Percentiles rank a stretch among this genome's conserved stretches.
phyloP scores from a whole-genome alignment of 2,329 filamentous ascomycete species.

The Ascochyta koolunga region DNA sequence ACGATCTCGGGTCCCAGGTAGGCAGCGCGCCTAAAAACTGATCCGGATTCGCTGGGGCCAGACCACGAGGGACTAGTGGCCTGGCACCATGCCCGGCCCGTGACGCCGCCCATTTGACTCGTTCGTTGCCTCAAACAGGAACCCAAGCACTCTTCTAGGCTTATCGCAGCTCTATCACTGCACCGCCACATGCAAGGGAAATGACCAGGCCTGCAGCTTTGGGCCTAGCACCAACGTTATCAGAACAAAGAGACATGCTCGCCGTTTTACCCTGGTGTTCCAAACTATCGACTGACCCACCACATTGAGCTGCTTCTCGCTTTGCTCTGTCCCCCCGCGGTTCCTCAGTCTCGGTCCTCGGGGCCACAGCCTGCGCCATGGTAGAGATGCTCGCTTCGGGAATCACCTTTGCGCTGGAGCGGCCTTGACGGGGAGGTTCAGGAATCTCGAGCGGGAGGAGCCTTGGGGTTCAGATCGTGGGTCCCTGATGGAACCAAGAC shows the following conservation, averaged over 20 bases:
- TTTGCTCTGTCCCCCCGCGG: not conserved
- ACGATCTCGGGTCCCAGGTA: not conserved
- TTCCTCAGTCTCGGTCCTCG: conserved; percentile 7
- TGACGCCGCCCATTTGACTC: not conserved
- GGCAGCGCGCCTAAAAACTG: not conserved
- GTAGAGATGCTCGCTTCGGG: conserved; percentile 17
- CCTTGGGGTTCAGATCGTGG: not conserved
- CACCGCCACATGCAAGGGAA: conserved; percentile 15
- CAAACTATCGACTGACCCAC: conserved; percentile 13
- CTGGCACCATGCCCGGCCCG: conserved; percentile 3
- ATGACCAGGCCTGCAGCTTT: not conserved
- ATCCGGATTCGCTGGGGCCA: not conserved
- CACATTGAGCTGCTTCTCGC: not conserved
- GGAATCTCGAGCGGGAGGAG: not conserved
- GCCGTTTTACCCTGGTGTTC: conserved; percentile 13
- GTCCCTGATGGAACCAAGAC: not conserved
- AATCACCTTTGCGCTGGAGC: conserved; percentile 1
- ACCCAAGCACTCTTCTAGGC: not conserved
- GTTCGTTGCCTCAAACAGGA: conserved; percentile 8
- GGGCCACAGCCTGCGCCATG: conserved; percentile 8
- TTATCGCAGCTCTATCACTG: conserved; percentile 9
- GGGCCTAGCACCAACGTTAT: not conserved
- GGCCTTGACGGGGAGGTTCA: not conserved
- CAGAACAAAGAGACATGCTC: conserved; percentile 2
- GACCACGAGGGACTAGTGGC: conserved; percentile 8